Conservation (phyloP, 2,329 filamentous ascomycete genomes). For the Mycocentrospora acerina region DNA sequence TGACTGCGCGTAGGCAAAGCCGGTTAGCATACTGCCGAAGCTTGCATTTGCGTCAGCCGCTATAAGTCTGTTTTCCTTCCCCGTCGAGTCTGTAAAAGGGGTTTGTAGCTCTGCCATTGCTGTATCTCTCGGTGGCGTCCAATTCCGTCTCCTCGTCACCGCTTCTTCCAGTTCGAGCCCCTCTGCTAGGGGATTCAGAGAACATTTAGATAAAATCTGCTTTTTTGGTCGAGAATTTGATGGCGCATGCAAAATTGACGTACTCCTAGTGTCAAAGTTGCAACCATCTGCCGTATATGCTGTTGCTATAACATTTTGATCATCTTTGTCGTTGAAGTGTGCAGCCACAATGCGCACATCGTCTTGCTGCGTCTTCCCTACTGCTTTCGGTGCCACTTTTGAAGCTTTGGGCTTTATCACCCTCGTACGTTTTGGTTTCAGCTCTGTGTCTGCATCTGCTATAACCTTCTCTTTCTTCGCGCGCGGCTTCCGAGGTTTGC, state of each 20-base stretch:
- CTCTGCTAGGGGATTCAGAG: conserved; percentile 7
- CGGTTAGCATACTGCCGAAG: conserved; percentile 5
- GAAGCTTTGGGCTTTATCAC: conserved; percentile 25
- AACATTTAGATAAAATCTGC: conserved; percentile 13
- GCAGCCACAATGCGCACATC: conserved; percentile 20
- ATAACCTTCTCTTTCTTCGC: conserved; percentile 29
- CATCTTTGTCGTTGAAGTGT: conserved; percentile 18
- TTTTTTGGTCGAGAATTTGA: conserved; percentile 19
- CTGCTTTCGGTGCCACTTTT: conserved; percentile 11
- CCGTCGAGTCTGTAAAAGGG: conserved; percentile 17
- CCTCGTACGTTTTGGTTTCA: conserved; percentile 27
- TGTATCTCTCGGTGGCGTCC: conserved; percentile 41
- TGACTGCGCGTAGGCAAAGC: conserved; percentile 28
- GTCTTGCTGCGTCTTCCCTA: conserved; percentile 16
- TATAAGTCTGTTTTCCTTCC: conserved; percentile 26
- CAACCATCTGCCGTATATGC: background rate
- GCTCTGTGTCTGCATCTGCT: conserved; percentile 15
- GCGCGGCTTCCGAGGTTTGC: conserved; percentile 33
- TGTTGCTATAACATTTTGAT: background rate
- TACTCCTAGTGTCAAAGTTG: conserved; percentile 1
- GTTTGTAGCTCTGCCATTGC: conserved; percentile 1
- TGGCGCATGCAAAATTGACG: conserved; percentile 30
- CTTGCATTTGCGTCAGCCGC: background rate
- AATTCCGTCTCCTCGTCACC: conserved; percentile 32
- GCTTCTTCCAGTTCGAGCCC: conserved; percentile 33